Evolutionary conservation across 2,329 filamentous ascomycete species (phyloP).

Genomic region (Calonectria pauciramosa): DNA sequence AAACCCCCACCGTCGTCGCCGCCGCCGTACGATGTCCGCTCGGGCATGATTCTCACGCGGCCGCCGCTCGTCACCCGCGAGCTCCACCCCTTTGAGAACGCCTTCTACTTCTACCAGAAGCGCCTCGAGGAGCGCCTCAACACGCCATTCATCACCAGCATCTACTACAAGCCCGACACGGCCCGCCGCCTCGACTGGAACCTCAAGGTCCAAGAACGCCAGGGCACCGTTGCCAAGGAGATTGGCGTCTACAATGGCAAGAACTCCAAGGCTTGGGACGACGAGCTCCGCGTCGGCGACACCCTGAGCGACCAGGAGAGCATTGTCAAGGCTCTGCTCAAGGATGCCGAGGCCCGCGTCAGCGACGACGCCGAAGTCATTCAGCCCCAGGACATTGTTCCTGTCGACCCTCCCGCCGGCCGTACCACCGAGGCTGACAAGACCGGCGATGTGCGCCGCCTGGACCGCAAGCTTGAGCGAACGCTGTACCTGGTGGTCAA

Average conservation of each 20-base stretch:
- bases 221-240: constrained; percentile 82
- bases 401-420: constrained; percentile 77
- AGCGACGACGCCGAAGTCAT: constrained; percentile 73
- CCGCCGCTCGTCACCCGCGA: constrained; percentile 88
- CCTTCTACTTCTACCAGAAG: constrained; percentile 97
- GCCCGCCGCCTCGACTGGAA: constrained; percentile 91
- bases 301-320: constrained; percentile 73
- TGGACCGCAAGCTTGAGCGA: constrained; percentile 83
- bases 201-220: constrained; percentile 82
- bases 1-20: constrained; percentile 30
- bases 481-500: constrained; percentile 92
- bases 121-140: constrained; percentile 93
- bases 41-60: constrained; percentile 87
- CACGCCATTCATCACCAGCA: constrained; percentile 88
- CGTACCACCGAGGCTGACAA: constrained; percentile 84
- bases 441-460: constrained; percentile 78
- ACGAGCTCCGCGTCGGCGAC: constrained; percentile 86
- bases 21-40: constrained; percentile 63
- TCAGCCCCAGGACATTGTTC: constrained; percentile 70
- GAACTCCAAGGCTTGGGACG: constrained; percentile 84
- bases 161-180: constrained; percentile 95
- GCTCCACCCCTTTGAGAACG: constrained; percentile 88
- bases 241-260: constrained; percentile 86
- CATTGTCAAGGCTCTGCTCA: constrained; percentile 77
- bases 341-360: constrained; percentile 78